Base-by-base conservation (phyloP, 306 rosid genomes). In the Dryas octopetala region DNA sequence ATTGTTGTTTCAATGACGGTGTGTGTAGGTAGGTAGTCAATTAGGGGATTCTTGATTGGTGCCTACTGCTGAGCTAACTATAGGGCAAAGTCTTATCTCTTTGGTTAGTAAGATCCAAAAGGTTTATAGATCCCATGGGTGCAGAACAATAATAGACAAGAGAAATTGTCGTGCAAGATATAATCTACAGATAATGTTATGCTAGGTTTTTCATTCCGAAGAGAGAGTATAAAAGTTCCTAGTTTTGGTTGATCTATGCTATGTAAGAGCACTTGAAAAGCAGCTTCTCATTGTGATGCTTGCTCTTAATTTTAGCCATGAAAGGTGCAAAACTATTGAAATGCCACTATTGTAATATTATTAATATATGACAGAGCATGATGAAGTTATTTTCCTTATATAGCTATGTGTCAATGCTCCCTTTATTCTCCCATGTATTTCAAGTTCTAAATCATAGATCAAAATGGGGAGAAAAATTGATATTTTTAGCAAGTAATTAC, bases 1-100 rank as follows among this genome's bases (percentile, higher is more conserved):
- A 28, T 68, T 54, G 58, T 62, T 75, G 45, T 82, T 75, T 44
- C 5, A 52, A 32, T 32, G 38, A 32, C 38, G 3, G 8, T 32
- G 74, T 5, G 45, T 68, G 47, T 23, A 11, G 45, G 57, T 23
- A 45, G 13, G 1, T 26, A 61, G 65, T 61, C 32, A 28, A 26
- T 28, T 61, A 61, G 15, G 65, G 45, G 43, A 61, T 61, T 57
- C 7, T 61, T 11, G 44, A 13, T 32, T 61, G 65, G 44, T 32
- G 2, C 38, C 38, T 1, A 32, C 38, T 32, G 38, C 43, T 28
- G 17, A 60, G 44, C 43, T 28, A 60, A 38, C 41, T 60, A 26
- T 60, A 60, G n/a, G 2, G 3, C 38, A 32, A 32, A 32, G 38
- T 32, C 17, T 13, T 40, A n/a, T 49, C 1, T 62, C 19, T 70